A percentile compares a stretch with the other conserved stretches of the same genome.
Evolutionary conservation across 257 asterid species (phyloP).

Genomic region (Solanum appendiculatum): DNA sequence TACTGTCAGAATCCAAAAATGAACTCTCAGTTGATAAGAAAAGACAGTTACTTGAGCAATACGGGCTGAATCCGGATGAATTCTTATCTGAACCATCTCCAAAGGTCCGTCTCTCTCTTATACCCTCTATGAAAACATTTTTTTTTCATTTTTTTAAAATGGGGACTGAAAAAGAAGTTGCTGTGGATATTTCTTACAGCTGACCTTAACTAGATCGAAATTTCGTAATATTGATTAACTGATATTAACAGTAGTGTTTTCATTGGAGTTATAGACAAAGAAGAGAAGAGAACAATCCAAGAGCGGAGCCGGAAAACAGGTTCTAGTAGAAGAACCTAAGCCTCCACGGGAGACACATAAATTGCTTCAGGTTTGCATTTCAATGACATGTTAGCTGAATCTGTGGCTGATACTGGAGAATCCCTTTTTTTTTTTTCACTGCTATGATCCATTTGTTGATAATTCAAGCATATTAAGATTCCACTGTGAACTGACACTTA

Average conservation of each 20-base stretch:
- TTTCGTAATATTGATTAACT: background rate
- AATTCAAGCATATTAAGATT: background rate
- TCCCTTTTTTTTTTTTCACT: background rate
- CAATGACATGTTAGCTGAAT: background rate
- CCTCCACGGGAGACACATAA: slow-evolving; percentile 84
- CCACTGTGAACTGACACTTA: background rate
- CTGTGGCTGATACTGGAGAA: background rate
- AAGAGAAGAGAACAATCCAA: slow-evolving; percentile 42
- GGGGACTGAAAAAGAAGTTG: background rate
- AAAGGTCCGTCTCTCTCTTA: slow-evolving; percentile 32
- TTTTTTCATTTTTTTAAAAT: background rate
- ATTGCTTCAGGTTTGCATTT: slow-evolving; percentile 72
- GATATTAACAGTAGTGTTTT: background rate
- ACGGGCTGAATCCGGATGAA: slow-evolving; percentile 73
- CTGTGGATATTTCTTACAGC: background rate
- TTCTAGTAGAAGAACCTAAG: slow-evolving; percentile 37
- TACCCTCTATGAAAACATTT: background rate
- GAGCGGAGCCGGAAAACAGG: slow-evolving; percentile 17
- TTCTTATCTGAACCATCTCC: slow-evolving; percentile 49
- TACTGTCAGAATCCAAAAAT: slow-evolving; percentile 45
- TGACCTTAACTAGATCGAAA: background rate
- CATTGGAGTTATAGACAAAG: slow-evolving; percentile 28
- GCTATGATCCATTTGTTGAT: background rate
- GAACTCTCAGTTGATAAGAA: slow-evolving; percentile 34
- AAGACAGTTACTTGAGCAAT: slow-evolving; percentile 60